Evolutionary conservation across 2,329 filamentous ascomycete genomes (phyloP), one percentile per base, ranked within the genome.

Genomic region (Penicillium fuscoglaucum): DNA sequence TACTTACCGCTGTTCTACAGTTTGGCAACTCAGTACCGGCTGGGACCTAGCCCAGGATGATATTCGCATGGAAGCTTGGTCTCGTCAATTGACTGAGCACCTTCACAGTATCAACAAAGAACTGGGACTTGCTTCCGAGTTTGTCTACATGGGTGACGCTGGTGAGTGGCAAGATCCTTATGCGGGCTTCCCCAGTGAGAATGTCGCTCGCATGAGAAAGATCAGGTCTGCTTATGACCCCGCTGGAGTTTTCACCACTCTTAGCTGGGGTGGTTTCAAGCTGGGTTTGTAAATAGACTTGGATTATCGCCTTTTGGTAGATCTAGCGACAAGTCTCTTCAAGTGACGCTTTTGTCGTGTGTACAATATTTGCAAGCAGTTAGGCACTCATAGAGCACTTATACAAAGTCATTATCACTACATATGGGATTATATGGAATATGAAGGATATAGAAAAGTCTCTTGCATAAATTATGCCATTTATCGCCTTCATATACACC

Each of bases 251-350:
- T 78, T 76, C 53, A 66, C 68, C 1, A 56, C 56, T 5, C 63
- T 76, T 17, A 75, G 69, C 59, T 75, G 72, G 68, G 75, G 75
- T 26, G 74, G 74, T 0, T 77, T 76, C 57, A 70, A 70, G 52
- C 56, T 63, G 19, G 59, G 62, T n/a, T 7, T 59, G 31, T 53
- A 29, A 28, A 29, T 19, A 13, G 4, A 19, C 43, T 29, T 6
- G 2, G 6, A 29, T 13, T 13, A 2, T 29, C 3, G 17, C 6
- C 5, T 46, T 12, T 28, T 3, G 5, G 26, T 10, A n/a, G 17
- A 13, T n/a, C 17, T 29, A 12, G 17, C 26, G 26, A 44, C 2
- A 44, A 10, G 17, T n/a, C 8, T 29, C 7, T 9, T n/a, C 19
- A 9, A 4, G 24, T 13, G 43, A 17, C 8, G 17, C 9, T 19